These are phyloP conservation scores for Brassica incana DNA, from an alignment of 345 rosid species.

Conservation along the genomic window DNA sequence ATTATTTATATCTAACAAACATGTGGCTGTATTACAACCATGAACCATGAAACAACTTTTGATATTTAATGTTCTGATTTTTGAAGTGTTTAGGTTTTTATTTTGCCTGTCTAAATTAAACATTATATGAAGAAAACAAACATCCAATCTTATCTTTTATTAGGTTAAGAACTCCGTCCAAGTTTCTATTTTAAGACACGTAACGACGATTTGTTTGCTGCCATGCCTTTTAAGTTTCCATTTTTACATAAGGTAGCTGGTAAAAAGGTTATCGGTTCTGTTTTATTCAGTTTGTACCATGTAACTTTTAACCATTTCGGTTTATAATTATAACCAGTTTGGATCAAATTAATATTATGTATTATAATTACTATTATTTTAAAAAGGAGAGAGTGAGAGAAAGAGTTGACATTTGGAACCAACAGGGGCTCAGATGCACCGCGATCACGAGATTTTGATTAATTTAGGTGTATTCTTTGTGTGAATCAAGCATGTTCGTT, in stretches of 20 bases:
- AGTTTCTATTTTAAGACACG: constrained; percentile 21
- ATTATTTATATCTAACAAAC: not conserved
- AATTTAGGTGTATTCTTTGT: constrained; percentile 1
- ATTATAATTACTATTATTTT: not conserved
- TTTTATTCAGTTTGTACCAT: not conserved
- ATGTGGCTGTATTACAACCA: constrained; percentile 15
- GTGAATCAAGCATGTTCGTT: constrained; percentile 19
- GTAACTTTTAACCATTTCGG: not conserved
- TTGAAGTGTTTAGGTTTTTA: not conserved
- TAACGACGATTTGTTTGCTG: constrained; percentile 11
- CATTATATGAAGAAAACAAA: constrained; percentile 7
- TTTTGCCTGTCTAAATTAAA: not conserved
- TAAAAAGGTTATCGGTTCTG: not conserved
- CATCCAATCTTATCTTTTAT: not conserved
- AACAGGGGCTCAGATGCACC: not conserved
- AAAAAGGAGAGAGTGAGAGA: not conserved
- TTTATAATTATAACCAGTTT: not conserved
- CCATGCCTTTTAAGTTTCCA: not conserved
- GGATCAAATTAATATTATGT: not conserved
- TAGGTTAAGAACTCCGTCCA: not conserved
- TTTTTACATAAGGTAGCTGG: not conserved
- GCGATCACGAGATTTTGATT: constrained; percentile 4
- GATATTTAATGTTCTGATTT: not conserved
- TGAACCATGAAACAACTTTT: not conserved
- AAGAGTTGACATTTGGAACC: constrained; percentile 31